Evolutionary conservation across 2,329 filamentous ascomycete genomes (phyloP), one percentile per base, ranked within the genome.

Genomic region (Bertia moriformis): DNA sequence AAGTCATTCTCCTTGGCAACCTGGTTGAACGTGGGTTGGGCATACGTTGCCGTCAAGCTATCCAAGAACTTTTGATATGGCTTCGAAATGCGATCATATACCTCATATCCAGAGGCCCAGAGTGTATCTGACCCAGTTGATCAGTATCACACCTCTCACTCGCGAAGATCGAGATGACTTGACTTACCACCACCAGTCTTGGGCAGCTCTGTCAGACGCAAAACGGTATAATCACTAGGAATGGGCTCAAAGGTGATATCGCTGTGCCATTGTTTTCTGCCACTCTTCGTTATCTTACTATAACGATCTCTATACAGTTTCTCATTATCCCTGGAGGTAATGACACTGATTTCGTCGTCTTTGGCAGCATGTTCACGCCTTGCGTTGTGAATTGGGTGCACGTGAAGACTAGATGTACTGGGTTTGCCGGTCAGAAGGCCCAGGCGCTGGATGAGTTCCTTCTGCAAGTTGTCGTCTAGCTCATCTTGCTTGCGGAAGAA

Each of bases 401-500:
- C 73, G 48, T 79, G 74, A 7, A 78, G 56, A 18, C 62, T 62
- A 0, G 71, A 75, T 0, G 65, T 66, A 0, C 54, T 48, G 0
- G 73, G 73, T 42, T 73, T 73, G 41, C 72, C 71, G 0, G 68
- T 63, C 0, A 77, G 61, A 49, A 74, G 57, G 10, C 32, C 75
- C 75, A 80, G 65, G 1, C 67, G 63, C 37, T 78, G 65, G 15
- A 75, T 71, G 0, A 84, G 62, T 40, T 75, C 60, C 57, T 84
- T 84, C 48, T 81, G 76, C 2, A 78, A 63, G 1, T 74, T 71
- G 49, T 79, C 69, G 45, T 65, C 67, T 27, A 82, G 55, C 24
- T 63, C 60, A 49, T 78, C 63, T 45, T 84, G 78, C 19, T 69
- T 66, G 15, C 77, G 70, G 58, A 83, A 80, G 59, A 83, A 81